Conservation (phyloP, 495 filamentous ascomycete species). For the Evernia prunastri region DNA sequence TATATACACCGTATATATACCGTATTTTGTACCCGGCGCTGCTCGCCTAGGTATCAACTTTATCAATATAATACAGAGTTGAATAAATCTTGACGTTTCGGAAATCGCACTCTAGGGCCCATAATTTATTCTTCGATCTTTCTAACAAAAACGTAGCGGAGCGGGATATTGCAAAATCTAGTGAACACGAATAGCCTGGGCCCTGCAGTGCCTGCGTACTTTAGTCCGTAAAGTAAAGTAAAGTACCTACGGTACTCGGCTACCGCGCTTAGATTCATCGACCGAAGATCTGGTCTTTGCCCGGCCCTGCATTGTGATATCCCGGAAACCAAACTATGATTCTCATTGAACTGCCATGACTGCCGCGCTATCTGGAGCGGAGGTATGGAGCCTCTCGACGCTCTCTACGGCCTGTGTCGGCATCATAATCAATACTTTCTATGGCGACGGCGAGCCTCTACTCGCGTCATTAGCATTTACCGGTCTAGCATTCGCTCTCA, state of each 20-base stretch:
- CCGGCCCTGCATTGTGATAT: background rate
- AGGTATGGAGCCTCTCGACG: constrained; percentile 62
- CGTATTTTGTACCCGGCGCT: too few species aligned
- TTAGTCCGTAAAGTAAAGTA: too few species aligned
- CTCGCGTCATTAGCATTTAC: constrained; percentile 82
- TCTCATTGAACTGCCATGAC: constrained; percentile 24
- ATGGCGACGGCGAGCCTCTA: constrained; percentile 80
- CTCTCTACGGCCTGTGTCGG: constrained; percentile 64
- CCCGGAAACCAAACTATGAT: constrained; percentile 32
- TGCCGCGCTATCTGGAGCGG: constrained; percentile 53
- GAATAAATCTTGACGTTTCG: too few species aligned
- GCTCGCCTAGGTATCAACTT: too few species aligned
- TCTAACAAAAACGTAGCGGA: too few species aligned
- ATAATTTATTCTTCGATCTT: too few species aligned
- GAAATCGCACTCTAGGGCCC: too few species aligned
- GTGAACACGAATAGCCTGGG: too few species aligned
- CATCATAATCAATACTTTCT: constrained; percentile 74
- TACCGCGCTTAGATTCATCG: background rate
- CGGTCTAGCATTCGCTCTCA: constrained; percentile 70
- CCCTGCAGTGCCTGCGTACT: too few species aligned
- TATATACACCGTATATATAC: too few species aligned
- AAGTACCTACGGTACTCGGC: background rate
- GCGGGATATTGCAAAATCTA: too few species aligned
- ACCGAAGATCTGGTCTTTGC: background rate
- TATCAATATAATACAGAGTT: too few species aligned